phyloP scores from a whole-genome alignment of 1,284 basidiomycete species.

The Cryptococcus maquisensis region DNA sequence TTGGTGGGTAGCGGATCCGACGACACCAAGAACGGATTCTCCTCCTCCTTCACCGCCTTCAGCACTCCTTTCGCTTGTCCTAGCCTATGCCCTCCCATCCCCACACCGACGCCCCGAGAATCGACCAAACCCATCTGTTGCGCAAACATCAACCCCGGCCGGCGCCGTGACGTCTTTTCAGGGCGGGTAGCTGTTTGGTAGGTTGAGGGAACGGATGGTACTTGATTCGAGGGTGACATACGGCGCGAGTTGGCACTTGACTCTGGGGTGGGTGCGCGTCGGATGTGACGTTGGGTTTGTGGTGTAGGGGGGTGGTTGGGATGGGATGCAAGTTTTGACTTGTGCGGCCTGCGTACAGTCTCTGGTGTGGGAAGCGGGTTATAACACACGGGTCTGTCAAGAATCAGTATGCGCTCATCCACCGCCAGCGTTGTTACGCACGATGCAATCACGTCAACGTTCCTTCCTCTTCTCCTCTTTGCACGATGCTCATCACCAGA shows the following conservation, averaged over 20 bases:
- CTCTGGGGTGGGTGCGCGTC: conserved; percentile 1
- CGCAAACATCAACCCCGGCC: conserved; percentile 41
- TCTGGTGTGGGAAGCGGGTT: conserved; percentile 39
- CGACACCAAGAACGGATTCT: conserved; percentile 27
- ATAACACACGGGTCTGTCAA: neutral
- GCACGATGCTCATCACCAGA: conserved; percentile 23
- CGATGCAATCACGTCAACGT: conserved; percentile 27
- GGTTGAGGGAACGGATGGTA: conserved; percentile 36
- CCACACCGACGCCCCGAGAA: conserved; percentile 35
- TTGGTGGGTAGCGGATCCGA: neutral
- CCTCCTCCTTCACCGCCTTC: conserved; percentile 11
- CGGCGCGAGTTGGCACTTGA: neutral
- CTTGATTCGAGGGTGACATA: conserved; percentile 35
- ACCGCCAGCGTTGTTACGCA: conserved; percentile 4
- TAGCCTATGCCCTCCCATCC: conserved; percentile 36
- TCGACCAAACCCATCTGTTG: conserved; percentile 42
- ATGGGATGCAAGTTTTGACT: conserved; percentile 26
- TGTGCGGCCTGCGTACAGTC: conserved; percentile 25
- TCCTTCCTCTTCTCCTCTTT: conserved; percentile 33
- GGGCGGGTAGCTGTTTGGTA: conserved; percentile 2
- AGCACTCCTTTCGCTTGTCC: conserved; percentile 29
- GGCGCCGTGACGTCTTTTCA: conserved; percentile 19
- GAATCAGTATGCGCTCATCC: neutral
- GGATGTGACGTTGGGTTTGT: conserved; percentile 54
- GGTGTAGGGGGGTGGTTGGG: conserved; percentile 53